Evolutionary conservation across 257 asterid genomes (phyloP), one percentile per base, ranked within the genome.

Genomic region (Linaria vulgaris): DNA sequence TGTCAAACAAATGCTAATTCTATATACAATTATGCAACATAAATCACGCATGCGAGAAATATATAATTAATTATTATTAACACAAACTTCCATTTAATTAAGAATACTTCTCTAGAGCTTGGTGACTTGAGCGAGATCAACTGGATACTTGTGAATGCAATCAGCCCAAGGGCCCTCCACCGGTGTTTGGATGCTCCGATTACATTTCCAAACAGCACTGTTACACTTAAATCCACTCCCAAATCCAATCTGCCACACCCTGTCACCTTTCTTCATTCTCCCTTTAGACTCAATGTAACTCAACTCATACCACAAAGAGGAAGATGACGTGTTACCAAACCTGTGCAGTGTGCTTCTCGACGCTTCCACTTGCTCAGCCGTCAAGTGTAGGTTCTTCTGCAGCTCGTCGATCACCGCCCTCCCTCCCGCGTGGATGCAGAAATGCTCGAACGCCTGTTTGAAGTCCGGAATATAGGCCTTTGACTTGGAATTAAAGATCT

Each of bases 391-490:
- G 50, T 46, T 83, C 69, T 78, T 86, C 77, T 86, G 85, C 49
- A 86, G 73, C 76, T 83, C 86, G 38, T 86, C 95, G 30, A 86
- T 86, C 64, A 86, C 91, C 1, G 95, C 95, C 68, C 95, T 53
- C n/a, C 95, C 95, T 0, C 91, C 87, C 0, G 95, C 95, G 44
- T 83, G 90, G 65, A 86, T 86, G 70, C 91, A 86, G 64, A 83
- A 86, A 30, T 86, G 95, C 21, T 86, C 91, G n/a, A 86, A 83
- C 0, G 95, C 95, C 31, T 48, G 65, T 44, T 77, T 86, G 67
- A 83, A 86, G 63, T 83, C 78, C 0, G 95, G 95, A 5, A 83
- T 72, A 8, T 81, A 83, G 0, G 79, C 78, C 60, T 83, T 83
- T 59, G 23, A 47, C 12, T 79, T 83, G 0, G 76, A 20, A 58